phyloP scores from a whole-genome alignment of 2,329 filamentous ascomycete genomes.

The Rutstroemia sp. region DNA sequence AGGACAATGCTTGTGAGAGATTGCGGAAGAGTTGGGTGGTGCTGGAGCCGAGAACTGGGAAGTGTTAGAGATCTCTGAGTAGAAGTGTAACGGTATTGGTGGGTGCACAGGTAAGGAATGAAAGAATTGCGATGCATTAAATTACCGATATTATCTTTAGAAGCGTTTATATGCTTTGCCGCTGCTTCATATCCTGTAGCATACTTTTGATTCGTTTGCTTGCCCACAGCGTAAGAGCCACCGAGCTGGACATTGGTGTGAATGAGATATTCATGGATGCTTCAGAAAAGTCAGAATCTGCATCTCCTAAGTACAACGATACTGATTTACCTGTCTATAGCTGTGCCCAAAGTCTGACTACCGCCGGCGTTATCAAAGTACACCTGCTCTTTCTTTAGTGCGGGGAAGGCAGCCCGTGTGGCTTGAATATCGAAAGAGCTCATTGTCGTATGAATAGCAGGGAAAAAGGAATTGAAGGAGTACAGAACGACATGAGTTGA shows the following conservation, averaged over 20 bases:
- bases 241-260: constrained; percentile 70
- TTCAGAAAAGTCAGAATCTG: constrained; percentile 25
- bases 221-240: constrained; percentile 56
- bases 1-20: constrained; percentile 47
- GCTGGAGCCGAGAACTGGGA: constrained; percentile 58
- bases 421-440: constrained; percentile 44
- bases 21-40: constrained; percentile 74
- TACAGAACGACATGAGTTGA: not conserved
- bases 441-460: not conserved
- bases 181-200: constrained; percentile 54
- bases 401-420: constrained; percentile 58
- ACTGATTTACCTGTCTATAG: constrained; percentile 53
- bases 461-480: not conserved
- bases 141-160: constrained; percentile 54
- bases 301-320: not conserved
- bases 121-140: not conserved
- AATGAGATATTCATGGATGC: constrained; percentile 58
- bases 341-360: constrained; percentile 59
- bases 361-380: constrained; percentile 76
- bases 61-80: constrained; percentile 1
- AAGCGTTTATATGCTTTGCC: constrained; percentile 64
- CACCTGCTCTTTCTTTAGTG: constrained; percentile 57
- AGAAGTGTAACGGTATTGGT: not conserved
- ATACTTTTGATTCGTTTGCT: constrained; percentile 53
- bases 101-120: not conserved